Percentiles rank a stretch among this genome's conserved stretches.
Conservation (phyloP, 805 yeast genomes). For the Metschnikowia anglica region DNA sequence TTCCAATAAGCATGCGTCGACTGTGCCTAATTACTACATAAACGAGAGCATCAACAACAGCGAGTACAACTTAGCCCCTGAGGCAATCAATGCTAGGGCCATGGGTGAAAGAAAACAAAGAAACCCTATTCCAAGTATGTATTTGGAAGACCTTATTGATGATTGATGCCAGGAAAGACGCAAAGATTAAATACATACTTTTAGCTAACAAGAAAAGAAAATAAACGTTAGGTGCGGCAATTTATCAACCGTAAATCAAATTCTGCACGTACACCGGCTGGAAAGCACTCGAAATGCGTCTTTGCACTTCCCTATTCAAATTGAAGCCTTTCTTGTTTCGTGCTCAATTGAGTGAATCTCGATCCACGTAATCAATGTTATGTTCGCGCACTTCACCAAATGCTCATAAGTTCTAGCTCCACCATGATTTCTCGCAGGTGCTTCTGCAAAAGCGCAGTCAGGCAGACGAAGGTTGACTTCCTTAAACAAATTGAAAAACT, state of each 20-base stretch:
- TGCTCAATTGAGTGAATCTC: no score
- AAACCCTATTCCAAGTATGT: conserved; percentile 47
- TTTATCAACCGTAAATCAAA: no score
- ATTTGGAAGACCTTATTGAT: conserved; percentile 51
- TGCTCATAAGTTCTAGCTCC: no score
- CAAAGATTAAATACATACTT: background rate
- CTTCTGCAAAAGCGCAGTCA: background rate
- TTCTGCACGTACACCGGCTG: no score
- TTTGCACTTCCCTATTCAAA: no score
- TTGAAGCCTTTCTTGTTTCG: no score
- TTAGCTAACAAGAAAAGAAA: background rate
- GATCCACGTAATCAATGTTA: no score
- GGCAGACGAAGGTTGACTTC: background rate
- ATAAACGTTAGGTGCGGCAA: background rate
- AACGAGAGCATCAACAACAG: conserved; percentile 37
- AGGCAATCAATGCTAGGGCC: background rate
- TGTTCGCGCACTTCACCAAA: no score
- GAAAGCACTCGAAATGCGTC: no score
- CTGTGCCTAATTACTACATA: conserved; percentile 40
- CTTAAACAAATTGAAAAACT: background rate
- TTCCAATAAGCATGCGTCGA: conserved; percentile 30
- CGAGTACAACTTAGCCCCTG: conserved; percentile 26
- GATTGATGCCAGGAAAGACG: conserved; percentile 13
- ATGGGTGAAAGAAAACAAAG: conserved; percentile 21
- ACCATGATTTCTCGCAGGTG: conserved; percentile 6